Conservation (phyloP, 805 yeast genomes). For the Brettanomyces bruxellensis region DNA sequence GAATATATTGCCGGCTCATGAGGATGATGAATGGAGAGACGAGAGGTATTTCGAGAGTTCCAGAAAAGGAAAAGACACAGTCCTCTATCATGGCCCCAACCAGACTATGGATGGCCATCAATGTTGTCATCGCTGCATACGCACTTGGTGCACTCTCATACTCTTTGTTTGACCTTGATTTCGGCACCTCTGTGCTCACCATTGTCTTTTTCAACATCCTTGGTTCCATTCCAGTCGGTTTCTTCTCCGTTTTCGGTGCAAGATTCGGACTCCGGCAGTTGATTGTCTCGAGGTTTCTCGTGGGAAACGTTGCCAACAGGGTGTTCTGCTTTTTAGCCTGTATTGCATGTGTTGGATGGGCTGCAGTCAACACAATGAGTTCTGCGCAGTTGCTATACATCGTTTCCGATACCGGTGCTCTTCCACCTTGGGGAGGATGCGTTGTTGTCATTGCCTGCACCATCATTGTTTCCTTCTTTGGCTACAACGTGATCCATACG, state of each 20-base stretch:
- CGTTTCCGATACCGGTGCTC: conserved; percentile 45
- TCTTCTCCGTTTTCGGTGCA: conserved; percentile 75
- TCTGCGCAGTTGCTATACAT: conserved; percentile 77
- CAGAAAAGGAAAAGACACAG: conserved; percentile 70
- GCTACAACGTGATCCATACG: conserved; percentile 71
- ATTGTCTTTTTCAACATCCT: conserved; percentile 66
- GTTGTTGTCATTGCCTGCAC: conserved; percentile 61
- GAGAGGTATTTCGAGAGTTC: conserved; percentile 74
- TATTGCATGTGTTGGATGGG: conserved; percentile 91
- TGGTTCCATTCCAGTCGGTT: conserved; percentile 76
- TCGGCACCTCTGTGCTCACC: conserved; percentile 60
- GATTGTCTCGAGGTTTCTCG: conserved; percentile 67
- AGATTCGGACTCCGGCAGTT: conserved; percentile 83
- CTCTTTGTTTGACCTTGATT: conserved; percentile 55
- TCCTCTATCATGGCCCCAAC: conserved; percentile 61
- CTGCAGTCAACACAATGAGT: conserved; percentile 85
- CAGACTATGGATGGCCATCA: conserved; percentile 87
- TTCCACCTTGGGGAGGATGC: conserved; percentile 92
- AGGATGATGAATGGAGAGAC: conserved; percentile 38
- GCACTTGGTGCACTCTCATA: conserved; percentile 66
- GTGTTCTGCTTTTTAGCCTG: conserved; percentile 69
- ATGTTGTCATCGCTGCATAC: conserved; percentile 76
- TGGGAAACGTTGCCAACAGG: conserved; percentile 70
- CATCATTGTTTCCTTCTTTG: conserved; percentile 68
- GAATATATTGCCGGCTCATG: conserved; percentile 17